Conservation (phyloP, 2,329 filamentous ascomycete species). For the Delphinella strobiligena region DNA sequence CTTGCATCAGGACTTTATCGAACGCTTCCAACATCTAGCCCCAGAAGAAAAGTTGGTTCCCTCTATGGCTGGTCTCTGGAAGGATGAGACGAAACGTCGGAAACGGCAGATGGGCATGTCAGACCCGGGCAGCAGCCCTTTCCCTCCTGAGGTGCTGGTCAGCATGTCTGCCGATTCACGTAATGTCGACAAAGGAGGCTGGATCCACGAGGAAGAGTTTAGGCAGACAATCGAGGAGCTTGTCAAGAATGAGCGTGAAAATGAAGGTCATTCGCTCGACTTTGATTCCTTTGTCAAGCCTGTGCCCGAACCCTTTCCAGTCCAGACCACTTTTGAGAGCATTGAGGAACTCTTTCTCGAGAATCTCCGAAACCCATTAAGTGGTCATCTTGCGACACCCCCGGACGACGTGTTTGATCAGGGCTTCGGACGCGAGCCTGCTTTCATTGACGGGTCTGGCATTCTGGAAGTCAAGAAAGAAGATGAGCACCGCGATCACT, state of each 20-base stretch:
- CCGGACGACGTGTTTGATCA: constrained; percentile 1
- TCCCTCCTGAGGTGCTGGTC: constrained; percentile 67
- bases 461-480: constrained; percentile 38
- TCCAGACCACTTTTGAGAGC: constrained; percentile 73
- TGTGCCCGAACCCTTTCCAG: constrained; percentile 31
- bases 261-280: constrained; percentile 32
- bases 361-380: constrained; percentile 32
- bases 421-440: constrained; percentile 12
- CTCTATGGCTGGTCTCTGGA: constrained; percentile 91
- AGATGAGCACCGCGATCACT: constrained; percentile 25
- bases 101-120: constrained; percentile 57
- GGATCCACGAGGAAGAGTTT: constrained; percentile 88
- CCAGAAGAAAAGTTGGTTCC: constrained; percentile 71
- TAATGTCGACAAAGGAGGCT: constrained; percentile 59
- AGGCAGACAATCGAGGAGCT: constrained; percentile 51
- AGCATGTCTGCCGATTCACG: constrained; percentile 80
- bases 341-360: constrained; percentile 76
- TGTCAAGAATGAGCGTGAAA: constrained; percentile 49
- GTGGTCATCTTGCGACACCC: neutral
- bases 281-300: constrained; percentile 54
- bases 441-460: constrained; percentile 52
- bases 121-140: constrained; percentile 59
- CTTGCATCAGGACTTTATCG: constrained; percentile 79
- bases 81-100: constrained; percentile 71
- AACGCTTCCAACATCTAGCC: constrained; percentile 52